Evolutionary conservation across 352 stramenopile species (phyloP).

Genomic region (Phytopythium montanum): DNA sequence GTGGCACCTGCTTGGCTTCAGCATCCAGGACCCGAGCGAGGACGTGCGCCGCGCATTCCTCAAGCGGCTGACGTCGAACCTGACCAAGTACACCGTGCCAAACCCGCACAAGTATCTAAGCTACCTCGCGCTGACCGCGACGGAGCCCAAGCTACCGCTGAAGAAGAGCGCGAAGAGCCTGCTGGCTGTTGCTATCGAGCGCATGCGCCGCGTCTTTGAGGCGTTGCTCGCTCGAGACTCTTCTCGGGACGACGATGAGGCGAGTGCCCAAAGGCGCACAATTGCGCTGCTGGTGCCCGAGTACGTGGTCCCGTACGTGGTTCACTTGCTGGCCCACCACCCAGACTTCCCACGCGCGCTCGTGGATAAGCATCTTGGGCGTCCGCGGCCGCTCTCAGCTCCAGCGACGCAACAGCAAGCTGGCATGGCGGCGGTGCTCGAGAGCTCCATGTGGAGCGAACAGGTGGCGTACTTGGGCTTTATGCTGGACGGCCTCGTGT

Average conservation of each 20-base stretch:
- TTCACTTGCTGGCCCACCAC: constrained; percentile 82
- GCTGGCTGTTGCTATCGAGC: constrained; percentile 52
- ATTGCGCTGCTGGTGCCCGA: constrained; percentile 76
- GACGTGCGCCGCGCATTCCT: constrained; percentile 68
- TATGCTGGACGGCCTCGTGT: constrained; percentile 71
- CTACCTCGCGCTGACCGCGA: constrained; percentile 65
- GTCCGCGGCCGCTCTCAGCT: neutral
- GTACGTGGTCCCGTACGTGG: constrained; percentile 75
- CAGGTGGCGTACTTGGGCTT: constrained; percentile 61
- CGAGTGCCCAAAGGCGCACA: constrained; percentile 4
- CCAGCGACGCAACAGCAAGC: constrained; percentile 6
- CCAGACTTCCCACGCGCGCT: constrained; percentile 51
- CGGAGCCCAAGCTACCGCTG: constrained; percentile 37
- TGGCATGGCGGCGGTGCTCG: constrained; percentile 16
- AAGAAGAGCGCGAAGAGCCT: constrained; percentile 57
- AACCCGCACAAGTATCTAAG: constrained; percentile 81
- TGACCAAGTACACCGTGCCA: constrained; percentile 58
- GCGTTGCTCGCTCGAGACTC: constrained; percentile 19
- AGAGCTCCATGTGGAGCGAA: constrained; percentile 50
- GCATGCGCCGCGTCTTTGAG: constrained; percentile 78
- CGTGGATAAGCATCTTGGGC: constrained; percentile 15
- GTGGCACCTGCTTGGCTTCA: constrained; percentile 79
- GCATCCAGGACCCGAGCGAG: constrained; percentile 70
- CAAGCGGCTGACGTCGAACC: constrained; percentile 66
- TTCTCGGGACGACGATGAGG: neutral